These are phyloP conservation scores for Fusarium nurragi DNA, from an alignment of 2,329 filamentous ascomycete genomes.

Conservation along the genomic window DNA sequence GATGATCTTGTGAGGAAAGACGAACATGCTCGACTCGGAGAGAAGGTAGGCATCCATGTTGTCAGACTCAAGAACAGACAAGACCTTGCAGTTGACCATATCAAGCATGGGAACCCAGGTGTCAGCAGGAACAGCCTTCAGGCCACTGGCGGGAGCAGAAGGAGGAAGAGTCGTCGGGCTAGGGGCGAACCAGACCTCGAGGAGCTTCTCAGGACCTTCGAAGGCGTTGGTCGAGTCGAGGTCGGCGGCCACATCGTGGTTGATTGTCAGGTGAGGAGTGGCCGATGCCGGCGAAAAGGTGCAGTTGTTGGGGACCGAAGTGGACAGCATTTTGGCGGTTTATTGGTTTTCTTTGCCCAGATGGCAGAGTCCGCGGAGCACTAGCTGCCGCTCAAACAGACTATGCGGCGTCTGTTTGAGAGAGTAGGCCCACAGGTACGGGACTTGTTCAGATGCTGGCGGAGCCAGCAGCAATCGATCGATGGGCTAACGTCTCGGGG, in stretches of 20 bases:
- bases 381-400: slow-evolving; percentile 98
- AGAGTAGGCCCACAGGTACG: slow-evolving; percentile 93
- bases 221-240: slow-evolving; percentile 96
- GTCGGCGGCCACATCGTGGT: slow-evolving; percentile 91
- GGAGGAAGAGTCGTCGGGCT: slow-evolving; percentile 77
- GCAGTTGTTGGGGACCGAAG: slow-evolving; percentile 81
- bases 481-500: slow-evolving; percentile 70
- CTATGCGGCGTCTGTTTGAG: slow-evolving; percentile 92
- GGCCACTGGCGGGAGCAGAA: slow-evolving; percentile 75
- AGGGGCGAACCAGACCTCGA: slow-evolving; percentile 97
- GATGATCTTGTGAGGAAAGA: slow-evolving; percentile 99
- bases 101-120: slow-evolving; percentile 98
- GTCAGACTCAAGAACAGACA: slow-evolving; percentile 92
- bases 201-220: slow-evolving; percentile 97
- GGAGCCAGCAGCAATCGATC: slow-evolving; percentile 80
- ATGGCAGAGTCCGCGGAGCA: slow-evolving; percentile 79
- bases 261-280: slow-evolving; percentile 93
- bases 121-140: slow-evolving; percentile 86
- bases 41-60: slow-evolving; percentile 96
- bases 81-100: slow-evolving; percentile 96
- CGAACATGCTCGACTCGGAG: slow-evolving; percentile 99
- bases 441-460: slow-evolving; percentile 76
- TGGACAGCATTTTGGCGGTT: slow-evolving; percentile 74
- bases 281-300: slow-evolving; percentile 83
- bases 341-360: slow-evolving; percentile 45